A percentile compares a stretch with the other conserved stretches of the same genome.
Evolutionary conservation across 169 alveolate genomes (phyloP).

Genomic region (Fabrea salina): DNA sequence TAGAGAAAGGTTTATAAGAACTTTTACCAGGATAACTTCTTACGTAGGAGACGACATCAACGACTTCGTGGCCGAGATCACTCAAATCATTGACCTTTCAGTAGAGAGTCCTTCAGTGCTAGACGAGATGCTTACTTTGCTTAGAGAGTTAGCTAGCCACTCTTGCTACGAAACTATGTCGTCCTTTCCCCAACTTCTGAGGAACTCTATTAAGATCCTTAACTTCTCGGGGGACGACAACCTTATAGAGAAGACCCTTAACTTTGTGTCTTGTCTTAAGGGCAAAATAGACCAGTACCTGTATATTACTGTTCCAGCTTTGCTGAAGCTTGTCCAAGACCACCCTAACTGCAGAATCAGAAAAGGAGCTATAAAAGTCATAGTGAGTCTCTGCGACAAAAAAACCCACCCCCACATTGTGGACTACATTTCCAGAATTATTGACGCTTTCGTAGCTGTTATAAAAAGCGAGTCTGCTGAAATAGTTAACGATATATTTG

Average conservation of each 20-base stretch:
- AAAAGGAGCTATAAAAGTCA: slow-evolving; percentile 6
- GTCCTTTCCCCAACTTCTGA: not conserved
- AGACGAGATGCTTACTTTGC: slow-evolving; percentile 2
- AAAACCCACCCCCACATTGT: slow-evolving; percentile 24
- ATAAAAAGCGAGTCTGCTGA: slow-evolving; percentile 3
- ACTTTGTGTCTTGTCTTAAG: slow-evolving; percentile 25
- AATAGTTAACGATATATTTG: not conserved
- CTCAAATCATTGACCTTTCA: slow-evolving; percentile 24
- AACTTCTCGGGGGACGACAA: not conserved
- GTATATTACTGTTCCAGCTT: slow-evolving; percentile 33
- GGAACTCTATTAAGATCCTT: slow-evolving; percentile 9
- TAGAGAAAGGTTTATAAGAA: not conserved
- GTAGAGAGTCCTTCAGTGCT: not conserved
- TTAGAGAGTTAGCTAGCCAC: slow-evolving; percentile 22
- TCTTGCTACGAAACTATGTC: slow-evolving; percentile 24
- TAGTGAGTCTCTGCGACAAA: not conserved
- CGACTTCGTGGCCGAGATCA: not conserved
- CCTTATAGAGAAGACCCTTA: slow-evolving; percentile 5
- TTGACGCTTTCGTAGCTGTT: slow-evolving; percentile 7
- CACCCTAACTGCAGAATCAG: slow-evolving; percentile 5
- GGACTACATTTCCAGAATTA: slow-evolving; percentile 21
- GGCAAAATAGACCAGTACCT: slow-evolving; percentile 30
- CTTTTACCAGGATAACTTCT: slow-evolving; percentile 7
- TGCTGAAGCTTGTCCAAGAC: slow-evolving; percentile 28
- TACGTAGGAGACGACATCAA: slow-evolving; percentile 4